Base-by-base conservation (phyloP, 768 basidiomycete species). In the Auriscalpium orientale region DNA sequence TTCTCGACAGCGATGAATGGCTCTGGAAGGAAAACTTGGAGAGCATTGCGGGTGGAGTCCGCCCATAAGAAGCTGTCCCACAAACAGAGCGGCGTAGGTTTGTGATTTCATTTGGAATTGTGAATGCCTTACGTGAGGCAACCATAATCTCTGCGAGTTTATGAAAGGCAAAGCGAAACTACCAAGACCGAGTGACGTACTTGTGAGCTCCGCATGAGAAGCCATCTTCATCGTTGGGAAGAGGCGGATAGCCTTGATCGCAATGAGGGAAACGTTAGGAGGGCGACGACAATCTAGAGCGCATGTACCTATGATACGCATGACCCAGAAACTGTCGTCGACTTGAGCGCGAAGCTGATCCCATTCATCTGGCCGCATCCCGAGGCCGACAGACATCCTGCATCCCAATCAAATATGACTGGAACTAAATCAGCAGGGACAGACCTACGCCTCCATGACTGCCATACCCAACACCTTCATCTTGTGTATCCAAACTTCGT, bases 181-280 rank as follows among this genome's bases (percentile, higher is more conserved):
- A 22, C 57, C 48, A 45, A 35, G 43, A 36, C 10, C 8, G 51
- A 40, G 34, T 13, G 33, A 57, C 66, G 61, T 64, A 91, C 91
- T 86, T 92, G 72, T 97, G 93, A 22, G 88, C 89, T 28, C 93
- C 93, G 63, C 93, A 95, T 15, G 90, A 92, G 66, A 89, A 81
- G 2, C 93, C 92, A 37, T 91, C 85, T 53, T 89, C 79, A 48
- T 84, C 81, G 34, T 80, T 73, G 0, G 92, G 89, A 20, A 97
- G 77, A 1, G 89, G 90, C 2, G 94, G 94, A 65, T 97, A 97
- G 4, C 91, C 88, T 89, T 52, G 13, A 36, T 11, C 47, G 4
- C 28, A 28, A 36, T 38, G 49, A 48, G 52, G 44, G 33, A 38
- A 33, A 18, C 38, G 36, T 15, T 28, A 28, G 20, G 28, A 35